phyloP scores from a whole-genome alignment of 768 basidiomycete genomes.

The Mycena leptocephala region DNA sequence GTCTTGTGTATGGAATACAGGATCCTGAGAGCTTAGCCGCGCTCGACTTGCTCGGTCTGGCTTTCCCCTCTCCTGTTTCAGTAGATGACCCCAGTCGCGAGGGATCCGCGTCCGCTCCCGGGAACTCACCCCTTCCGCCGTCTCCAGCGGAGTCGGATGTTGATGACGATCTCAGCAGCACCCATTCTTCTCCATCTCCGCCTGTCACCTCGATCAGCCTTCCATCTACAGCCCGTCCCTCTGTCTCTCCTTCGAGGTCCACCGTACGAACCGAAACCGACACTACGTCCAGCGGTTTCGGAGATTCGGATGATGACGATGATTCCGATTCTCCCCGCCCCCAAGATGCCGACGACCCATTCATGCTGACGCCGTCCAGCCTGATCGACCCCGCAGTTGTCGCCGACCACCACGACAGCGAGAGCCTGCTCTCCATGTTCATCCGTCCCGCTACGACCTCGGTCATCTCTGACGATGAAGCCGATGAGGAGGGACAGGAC shows the following conservation, averaged over 20 bases:
- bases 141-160: background rate
- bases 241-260: background rate
- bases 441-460: conserved; percentile 3
- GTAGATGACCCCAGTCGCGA: background rate
- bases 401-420: conserved; percentile 4
- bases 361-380: conserved; percentile 1
- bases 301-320: background rate
- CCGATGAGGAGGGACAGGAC: background rate
- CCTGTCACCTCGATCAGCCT: background rate
- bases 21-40: background rate
- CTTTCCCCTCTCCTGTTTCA: background rate
- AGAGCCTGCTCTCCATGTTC: conserved; percentile 1
- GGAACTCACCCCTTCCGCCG: background rate
- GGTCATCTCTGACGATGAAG: background rate
- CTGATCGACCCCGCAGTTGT: background rate
- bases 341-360: background rate
- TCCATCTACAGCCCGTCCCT: background rate
- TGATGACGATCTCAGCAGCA: background rate
- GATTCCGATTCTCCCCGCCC: background rate
- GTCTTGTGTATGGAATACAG: background rate
- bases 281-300: background rate
- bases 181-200: background rate
- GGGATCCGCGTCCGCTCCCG: background rate
- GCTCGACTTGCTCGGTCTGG: background rate
- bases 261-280: background rate